Base-by-base conservation (phyloP, 768 basidiomycete genomes). In the Suillus americanus region DNA sequence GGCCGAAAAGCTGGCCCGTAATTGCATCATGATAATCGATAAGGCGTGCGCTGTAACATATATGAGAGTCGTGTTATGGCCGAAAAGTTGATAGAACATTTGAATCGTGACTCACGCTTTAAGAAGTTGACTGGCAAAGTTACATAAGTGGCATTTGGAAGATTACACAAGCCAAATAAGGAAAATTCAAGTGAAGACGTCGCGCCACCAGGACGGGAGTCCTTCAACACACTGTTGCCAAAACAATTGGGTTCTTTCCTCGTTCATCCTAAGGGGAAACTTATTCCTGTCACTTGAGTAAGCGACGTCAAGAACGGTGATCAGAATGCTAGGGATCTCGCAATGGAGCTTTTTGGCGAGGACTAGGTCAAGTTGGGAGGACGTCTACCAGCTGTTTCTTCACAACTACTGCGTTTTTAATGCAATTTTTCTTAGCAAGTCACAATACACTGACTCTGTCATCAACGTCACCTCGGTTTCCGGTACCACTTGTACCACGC, bases 381-480 rank as follows among this genome's bases (percentile, higher is more conserved):
- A 70, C 2, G 70, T 74, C 0, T 78, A 77, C 64, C n/a, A 71
- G 71, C 69, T 71, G 50, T 43, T 81, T 78, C 73, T 81, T 82
- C 72, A 79, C 77, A 1, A 74, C 81, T 5, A 79, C 77, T 38
- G 82, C 83, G 1, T 82, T 83, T 73, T 66, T 4, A 65, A 74
- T 16, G 77, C 77, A 7, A 78, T 79, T 23, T 74, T 74, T 3
- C 67, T 71, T 9, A 65, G 67, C 13, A 53, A 62, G 12, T 67
- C 65, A 18, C 65, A 69, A 10, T 73, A 78, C 63, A 76, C 79
- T 4, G 78, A 73, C 13, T 74, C 73, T 53, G 71, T 82, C 43
- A 78, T 83, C 71, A 82, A 81, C 69, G 73, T 80, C 55, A 69
- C 80, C 20, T 78, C 77, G 18, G 79, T 83, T 60, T 78, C 75